Percentiles rank a stretch among this genome's conserved stretches.
These are phyloP conservation scores for Clavariopsis aquatica DNA, from an alignment of 495 filamentous ascomycete species.

Conservation along the genomic window DNA sequence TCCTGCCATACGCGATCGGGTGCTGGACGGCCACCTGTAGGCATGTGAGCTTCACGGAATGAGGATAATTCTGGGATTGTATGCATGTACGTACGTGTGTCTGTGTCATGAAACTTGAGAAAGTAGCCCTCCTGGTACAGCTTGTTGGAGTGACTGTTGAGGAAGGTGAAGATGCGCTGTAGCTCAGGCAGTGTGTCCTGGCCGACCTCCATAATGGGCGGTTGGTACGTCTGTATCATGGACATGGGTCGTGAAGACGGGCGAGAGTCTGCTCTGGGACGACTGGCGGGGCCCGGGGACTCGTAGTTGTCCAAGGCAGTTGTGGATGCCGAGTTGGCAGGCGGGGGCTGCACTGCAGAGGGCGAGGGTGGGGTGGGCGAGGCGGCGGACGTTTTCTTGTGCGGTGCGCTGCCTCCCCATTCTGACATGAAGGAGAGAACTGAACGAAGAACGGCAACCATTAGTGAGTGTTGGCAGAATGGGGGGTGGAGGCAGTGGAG, in stretches of 20 bases:
- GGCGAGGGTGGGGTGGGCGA: conserved; percentile 39
- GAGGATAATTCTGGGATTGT: neutral
- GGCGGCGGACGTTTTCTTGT: conserved; percentile 42
- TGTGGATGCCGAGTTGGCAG: conserved; percentile 18
- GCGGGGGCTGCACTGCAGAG: conserved; percentile 15
- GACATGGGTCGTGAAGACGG: conserved; percentile 60
- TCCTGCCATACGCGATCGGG: conserved; percentile 89
- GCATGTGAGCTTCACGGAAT: conserved; percentile 36
- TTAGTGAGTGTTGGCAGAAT: conserved; percentile 11
- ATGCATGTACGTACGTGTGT: conserved; percentile 67
- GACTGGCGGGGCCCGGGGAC: conserved; percentile 24
- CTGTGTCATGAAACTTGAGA: conserved; percentile 89
- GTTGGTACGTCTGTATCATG: conserved; percentile 78
- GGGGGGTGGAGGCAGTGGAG: neutral
- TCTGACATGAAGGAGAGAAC: conserved; percentile 66
- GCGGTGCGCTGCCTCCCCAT: conserved; percentile 52
- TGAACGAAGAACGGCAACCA: conserved; percentile 40
- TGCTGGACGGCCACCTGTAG: conserved; percentile 78
- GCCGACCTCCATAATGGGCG: conserved; percentile 80
- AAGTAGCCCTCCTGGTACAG: conserved; percentile 98
- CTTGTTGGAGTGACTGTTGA: conserved; percentile 95
- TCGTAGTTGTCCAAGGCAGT: conserved; percentile 25
- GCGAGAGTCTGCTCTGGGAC: conserved; percentile 43
- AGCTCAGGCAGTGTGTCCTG: conserved; percentile 87
- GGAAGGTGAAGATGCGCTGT: conserved; percentile 87